Base-by-base conservation (phyloP, 768 basidiomycete species). In the Suillus hirtellus region DNA sequence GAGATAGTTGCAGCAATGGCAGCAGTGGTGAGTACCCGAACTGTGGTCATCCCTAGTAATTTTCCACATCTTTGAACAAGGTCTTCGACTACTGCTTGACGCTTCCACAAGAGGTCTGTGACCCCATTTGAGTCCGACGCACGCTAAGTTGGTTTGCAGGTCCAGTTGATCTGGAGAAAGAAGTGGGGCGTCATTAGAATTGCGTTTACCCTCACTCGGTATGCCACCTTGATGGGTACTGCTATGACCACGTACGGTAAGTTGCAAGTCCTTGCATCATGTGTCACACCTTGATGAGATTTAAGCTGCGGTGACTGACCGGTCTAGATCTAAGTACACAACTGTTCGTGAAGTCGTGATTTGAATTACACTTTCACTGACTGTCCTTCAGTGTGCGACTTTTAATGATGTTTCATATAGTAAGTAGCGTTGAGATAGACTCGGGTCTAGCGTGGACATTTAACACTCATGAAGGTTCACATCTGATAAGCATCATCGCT, bases 131-230 rank as follows among this genome's bases (percentile, higher is more conserved):
- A n/a, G 35, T 10, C 37, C 31, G 15, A 34, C 34, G 19, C n/a
- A 27, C 19, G 35, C 35, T 27, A 17, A 34, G 40, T 38, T 21
- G 31, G 12, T 19, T 38, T 27, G 11, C 24, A 62, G 61, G 15
- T 62, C 21, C 61, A 56, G 27, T 62, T 53, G 19, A 38, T 62
- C 12, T 62, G 61, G 54, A 54, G 61, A 38, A 38, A 37, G 40
- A 35, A 11, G n/a, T 62, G 61, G 61, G 15, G 15, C 27, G 1
- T 42, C 52, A 5, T 40, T 8, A 24, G 61, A 15, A 2, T 56
- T 40, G 7, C 9, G 8, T 62, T 42, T 14, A 62, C 61, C 8
- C 27, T 52, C 14, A 21, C 54, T 53, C 61, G 54, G 21, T 62
- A 62, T 56, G 40, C 27, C 3, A 54, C 60, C 34, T 54, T 61